Conservation (phyloP, 768 basidiomycete species). For the Suillus occidentalis region DNA sequence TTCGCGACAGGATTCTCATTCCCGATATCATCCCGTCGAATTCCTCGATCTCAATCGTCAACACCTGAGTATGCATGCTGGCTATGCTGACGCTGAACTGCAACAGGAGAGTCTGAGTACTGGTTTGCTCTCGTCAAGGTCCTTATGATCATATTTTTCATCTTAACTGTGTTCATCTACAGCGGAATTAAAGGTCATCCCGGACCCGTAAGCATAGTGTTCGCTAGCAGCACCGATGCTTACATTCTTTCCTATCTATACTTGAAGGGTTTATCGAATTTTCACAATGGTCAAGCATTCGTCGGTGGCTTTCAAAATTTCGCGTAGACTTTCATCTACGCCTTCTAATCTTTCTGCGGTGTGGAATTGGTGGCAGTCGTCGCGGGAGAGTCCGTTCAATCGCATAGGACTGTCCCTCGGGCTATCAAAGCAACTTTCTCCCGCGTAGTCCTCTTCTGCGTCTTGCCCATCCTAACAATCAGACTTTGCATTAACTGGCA, state of each 20-base stretch:
- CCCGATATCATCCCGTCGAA: too few species aligned
- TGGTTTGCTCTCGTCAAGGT: conserved; percentile 69
- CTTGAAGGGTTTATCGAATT: conserved; percentile 51
- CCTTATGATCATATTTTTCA: conserved; percentile 58
- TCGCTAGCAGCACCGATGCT: neutral
- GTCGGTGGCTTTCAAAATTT: conserved; percentile 56
- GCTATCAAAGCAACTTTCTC: conserved; percentile 51
- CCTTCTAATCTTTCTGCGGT: conserved; percentile 69
- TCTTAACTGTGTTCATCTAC: conserved; percentile 60
- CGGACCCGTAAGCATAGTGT: conserved; percentile 45
- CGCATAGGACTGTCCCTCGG: too few species aligned
- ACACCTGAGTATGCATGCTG: neutral
- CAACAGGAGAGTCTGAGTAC: conserved; percentile 57
- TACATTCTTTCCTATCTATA: neutral
- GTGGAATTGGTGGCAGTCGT: conserved; percentile 26
- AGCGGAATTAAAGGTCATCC: conserved; percentile 57
- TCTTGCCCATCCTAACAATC: conserved; percentile 63
- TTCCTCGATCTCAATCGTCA: too few species aligned
- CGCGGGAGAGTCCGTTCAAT: too few species aligned
- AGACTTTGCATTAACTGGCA: conserved; percentile 63
- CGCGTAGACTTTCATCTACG: conserved; percentile 62
- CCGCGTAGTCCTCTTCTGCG: conserved; percentile 64
- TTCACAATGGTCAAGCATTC: conserved; percentile 50
- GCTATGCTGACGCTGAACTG: conserved; percentile 4
- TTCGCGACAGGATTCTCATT: too few species aligned